phyloP scores from a whole-genome alignment of 1,284 basidiomycete genomes.

The Rhizopogon hawkerae region DNA sequence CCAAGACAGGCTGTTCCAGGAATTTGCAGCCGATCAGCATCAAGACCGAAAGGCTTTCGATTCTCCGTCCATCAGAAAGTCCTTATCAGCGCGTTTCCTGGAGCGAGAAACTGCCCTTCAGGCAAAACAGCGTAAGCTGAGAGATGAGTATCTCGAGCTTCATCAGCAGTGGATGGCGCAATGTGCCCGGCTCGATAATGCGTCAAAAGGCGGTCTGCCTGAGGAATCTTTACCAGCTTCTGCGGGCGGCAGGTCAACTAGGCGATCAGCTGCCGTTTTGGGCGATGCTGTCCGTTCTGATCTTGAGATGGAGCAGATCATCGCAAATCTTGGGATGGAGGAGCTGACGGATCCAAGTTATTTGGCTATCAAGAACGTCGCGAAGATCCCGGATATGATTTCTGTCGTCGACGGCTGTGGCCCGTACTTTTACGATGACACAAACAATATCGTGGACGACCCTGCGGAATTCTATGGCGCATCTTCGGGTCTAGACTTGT shows the following conservation, averaged over 20 bases:
- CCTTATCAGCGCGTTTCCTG: conserved; percentile 46
- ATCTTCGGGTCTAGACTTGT: conserved; percentile 64
- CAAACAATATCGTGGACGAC: conserved; percentile 74
- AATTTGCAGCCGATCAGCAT: conserved; percentile 34
- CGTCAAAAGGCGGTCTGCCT: conserved; percentile 22
- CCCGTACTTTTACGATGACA: conserved; percentile 72
- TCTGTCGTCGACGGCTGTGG: conserved; percentile 56
- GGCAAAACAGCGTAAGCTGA: conserved; percentile 50
- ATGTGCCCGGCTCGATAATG: conserved; percentile 56
- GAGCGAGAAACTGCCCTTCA: conserved; percentile 42
- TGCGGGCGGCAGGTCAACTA: conserved; percentile 50
- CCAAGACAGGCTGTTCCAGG: conserved; percentile 36
- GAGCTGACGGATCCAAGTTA: conserved; percentile 88
- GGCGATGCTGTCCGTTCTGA: conserved; percentile 92
- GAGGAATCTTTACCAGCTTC: conserved; percentile 41
- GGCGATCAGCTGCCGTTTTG: conserved; percentile 60
- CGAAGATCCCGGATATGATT: conserved; percentile 88
- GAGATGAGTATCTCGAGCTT: conserved; percentile 58
- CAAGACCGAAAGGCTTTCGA: conserved; percentile 32
- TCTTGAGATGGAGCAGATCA: conserved; percentile 95
- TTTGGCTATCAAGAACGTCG: conserved; percentile 82
- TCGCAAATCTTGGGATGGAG: conserved; percentile 86
- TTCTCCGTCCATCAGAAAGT: conserved; percentile 32
- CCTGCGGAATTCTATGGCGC: conserved; percentile 74
- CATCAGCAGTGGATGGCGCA: conserved; percentile 68